Evolutionary conservation across 2,329 filamentous ascomycete genomes (phyloP), one percentile per base, ranked within the genome.

Genomic region (Sordariomycetes sp.): DNA sequence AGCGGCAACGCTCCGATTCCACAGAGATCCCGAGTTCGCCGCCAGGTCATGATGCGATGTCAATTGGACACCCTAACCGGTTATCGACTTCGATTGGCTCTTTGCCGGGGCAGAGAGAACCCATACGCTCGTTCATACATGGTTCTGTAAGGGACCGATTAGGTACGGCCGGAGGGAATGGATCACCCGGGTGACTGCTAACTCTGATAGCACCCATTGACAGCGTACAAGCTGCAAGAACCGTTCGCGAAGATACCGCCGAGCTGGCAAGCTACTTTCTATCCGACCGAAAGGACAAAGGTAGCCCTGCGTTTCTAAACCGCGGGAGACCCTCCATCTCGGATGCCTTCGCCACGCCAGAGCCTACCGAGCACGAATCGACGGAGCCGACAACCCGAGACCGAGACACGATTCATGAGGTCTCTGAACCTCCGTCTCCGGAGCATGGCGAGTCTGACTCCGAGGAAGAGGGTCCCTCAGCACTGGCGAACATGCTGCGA

Each of bases 191-290:
- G n/a, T 23, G 34, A 11, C 18, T 11, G 14, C 18, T 17, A 34
- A 32, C 21, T 26, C 14, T 29, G 11, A 27, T 42, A 74, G 68
- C 61, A 25, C 68, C 70, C 14, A 51, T 74, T 58, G 83, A 90
- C 51, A 82, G 75, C 46, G 72, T 76, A 14, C 75, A 85, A 46
- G 84, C 85, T 55, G 82, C 85, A 21, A 76, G 79, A 39, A 83
- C 79, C 43, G 82, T 94, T 26, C 81, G 87, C 42, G 81, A 92
- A 58, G 82, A 92, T 51, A 93, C 87, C 3, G 85, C 86, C 33
- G 86, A 94, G 58, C 68, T 94, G 37, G 87, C 87, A 28, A 86
- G 76, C 14, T 86, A 88, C 53, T 79, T 86, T 32, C 70, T 94
- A 19, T 80, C 80, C 25, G 76, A 83, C 46, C 69, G 70, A 46